These are phyloP conservation scores for Akanthomyces lecanii DNA, from an alignment of 2,329 filamentous ascomycete species.

Conservation along the genomic window DNA sequence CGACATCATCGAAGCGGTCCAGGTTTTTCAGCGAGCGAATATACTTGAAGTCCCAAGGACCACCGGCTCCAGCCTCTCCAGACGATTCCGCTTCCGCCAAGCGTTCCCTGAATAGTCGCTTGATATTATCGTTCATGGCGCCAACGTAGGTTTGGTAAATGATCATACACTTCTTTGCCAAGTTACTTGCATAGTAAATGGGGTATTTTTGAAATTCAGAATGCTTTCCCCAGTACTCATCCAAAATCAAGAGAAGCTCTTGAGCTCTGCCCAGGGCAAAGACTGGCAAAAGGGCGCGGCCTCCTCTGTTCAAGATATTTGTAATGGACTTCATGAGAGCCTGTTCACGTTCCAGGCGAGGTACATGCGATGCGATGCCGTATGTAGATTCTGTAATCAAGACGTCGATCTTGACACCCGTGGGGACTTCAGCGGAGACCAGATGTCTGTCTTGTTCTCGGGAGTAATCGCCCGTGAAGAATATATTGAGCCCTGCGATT, in stretches of 20 bases:
- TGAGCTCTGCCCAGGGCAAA: constrained; percentile 93
- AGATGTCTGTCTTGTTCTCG: constrained; percentile 93
- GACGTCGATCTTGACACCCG: constrained; percentile 87
- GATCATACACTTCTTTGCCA: constrained; percentile 95
- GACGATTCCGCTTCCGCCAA: constrained; percentile 86
- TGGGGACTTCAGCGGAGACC: constrained; percentile 86
- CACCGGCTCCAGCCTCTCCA: constrained; percentile 72
- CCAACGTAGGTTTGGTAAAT: constrained; percentile 98
- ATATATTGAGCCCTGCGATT: constrained; percentile 91
- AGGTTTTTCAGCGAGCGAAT: constrained; percentile 89
- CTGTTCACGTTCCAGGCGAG: constrained; percentile 84
- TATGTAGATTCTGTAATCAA: constrained; percentile 98
- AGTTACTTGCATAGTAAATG: constrained; percentile 95
- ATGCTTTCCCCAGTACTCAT: constrained; percentile 95
- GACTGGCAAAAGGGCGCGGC: constrained; percentile 88
- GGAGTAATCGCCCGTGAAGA: constrained; percentile 98
- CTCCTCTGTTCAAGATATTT: constrained; percentile 82
- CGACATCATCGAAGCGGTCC: constrained; percentile 93
- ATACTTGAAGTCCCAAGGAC: constrained; percentile 95
- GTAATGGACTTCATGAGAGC: constrained; percentile 96
- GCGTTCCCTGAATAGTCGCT: constrained; percentile 84
- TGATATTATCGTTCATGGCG: constrained; percentile 99
- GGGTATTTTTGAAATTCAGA: constrained; percentile 83
- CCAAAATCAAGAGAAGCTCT: constrained; percentile 87
- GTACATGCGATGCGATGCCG: constrained; percentile 89